phyloP scores from a whole-genome alignment of 2,329 filamentous ascomycete genomes.

The Colletotrichum ledebouriae region DNA sequence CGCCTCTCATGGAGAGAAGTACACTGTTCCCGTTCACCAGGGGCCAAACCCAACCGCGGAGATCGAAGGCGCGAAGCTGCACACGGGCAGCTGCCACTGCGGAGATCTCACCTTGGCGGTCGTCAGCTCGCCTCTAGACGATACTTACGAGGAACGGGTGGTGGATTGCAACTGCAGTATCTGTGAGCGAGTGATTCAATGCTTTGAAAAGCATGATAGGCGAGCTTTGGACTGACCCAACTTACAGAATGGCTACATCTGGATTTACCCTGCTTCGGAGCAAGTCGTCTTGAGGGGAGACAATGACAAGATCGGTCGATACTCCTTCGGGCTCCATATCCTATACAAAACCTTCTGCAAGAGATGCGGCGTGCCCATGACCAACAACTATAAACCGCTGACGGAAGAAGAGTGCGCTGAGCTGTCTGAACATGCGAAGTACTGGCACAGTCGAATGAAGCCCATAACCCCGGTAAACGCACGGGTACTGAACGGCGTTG shows the following conservation, averaged over 20 bases:
- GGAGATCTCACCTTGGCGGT: constrained; percentile 61
- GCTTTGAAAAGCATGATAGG: not conserved
- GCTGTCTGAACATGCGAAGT: constrained; percentile 48
- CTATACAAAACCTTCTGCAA: constrained; percentile 62
- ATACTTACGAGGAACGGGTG: constrained; percentile 49
- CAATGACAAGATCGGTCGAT: constrained; percentile 55
- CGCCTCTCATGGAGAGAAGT: constrained; percentile 48
- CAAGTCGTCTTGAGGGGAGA: constrained; percentile 57
- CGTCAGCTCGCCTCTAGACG: constrained; percentile 58
- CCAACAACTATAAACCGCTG: constrained; percentile 48
- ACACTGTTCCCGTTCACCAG: constrained; percentile 53
- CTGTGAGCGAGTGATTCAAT: constrained; percentile 56
- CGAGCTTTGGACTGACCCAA: not conserved
- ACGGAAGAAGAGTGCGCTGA: constrained; percentile 54
- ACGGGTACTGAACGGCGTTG: constrained; percentile 55
- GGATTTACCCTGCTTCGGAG: constrained; percentile 58
- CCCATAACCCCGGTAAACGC: constrained; percentile 53
- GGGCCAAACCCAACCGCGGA: constrained; percentile 56
- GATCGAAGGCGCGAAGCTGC: constrained; percentile 55
- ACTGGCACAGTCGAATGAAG: constrained; percentile 41
- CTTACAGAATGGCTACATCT: constrained; percentile 57
- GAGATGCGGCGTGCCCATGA: constrained; percentile 60
- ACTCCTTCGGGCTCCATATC: constrained; percentile 52
- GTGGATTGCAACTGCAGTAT: constrained; percentile 66
- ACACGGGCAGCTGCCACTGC: constrained; percentile 68